Base-by-base conservation (phyloP, 2,329 filamentous ascomycete genomes). In the Leptographium wingfieldii region DNA sequence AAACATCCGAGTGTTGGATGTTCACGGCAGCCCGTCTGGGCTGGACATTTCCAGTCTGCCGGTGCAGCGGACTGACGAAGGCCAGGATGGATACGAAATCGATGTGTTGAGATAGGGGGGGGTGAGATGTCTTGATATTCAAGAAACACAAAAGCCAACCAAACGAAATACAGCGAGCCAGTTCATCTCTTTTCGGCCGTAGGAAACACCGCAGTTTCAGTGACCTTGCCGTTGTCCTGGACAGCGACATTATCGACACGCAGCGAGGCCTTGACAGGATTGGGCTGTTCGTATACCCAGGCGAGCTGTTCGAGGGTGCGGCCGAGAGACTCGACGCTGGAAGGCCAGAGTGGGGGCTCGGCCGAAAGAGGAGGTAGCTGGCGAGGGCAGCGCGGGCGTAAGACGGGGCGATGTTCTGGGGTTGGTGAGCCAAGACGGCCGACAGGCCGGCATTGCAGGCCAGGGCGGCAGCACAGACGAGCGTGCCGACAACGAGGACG, bases 251-350 rank as follows among this genome's bases (percentile, higher is more conserved):
- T 77, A 65, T 78, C 73, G 63, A 78, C 71, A 57, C 69, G 71
- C 61, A 73, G 69, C 5, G 77, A 79, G 12, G 77, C 77, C 67
- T 77, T 76, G 68, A 79, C 77, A 1, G 76, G 76, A 63, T 76
- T 74, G 29, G 74, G 72, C 65, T 78, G 76, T 64, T 76, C 68
- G 67, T 78, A 79, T 12, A 79, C 74, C 74, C 75, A 77, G 63
- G 77, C 75, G 43, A 79, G 71, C 65, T 78, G 71, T 64, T 79
- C 76, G 31, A 79, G 72, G 3, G 76, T 78, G 48, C 76, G 75
- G 55, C 76, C 76, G 62, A 78, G 76, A 4, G 74, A 73, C 64
- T 79, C 76, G 63, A 78, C 76, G 66, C 76, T 77, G 59, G 52
- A 19, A 14, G 4, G 46, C 40, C n/a, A 57, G 56, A 10, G 12